phyloP scores from a whole-genome alignment of 257 asterid genomes.

The Solanum pennellii region DNA sequence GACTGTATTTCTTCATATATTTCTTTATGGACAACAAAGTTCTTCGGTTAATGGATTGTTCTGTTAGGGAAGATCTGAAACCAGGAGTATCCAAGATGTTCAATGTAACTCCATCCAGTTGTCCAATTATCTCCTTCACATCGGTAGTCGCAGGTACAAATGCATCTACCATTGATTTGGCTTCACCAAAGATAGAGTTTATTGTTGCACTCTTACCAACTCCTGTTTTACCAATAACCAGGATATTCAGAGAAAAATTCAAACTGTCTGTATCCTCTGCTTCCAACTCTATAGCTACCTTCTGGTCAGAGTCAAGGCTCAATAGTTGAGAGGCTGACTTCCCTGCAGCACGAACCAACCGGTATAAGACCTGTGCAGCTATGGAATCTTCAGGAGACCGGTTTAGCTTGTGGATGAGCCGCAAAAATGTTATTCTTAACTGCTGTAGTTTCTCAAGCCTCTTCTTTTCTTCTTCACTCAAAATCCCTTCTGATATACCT shows the following conservation, averaged over 20 bases:
- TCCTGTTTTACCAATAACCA: slow-evolving; percentile 84
- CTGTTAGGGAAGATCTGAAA: slow-evolving; percentile 34
- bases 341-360: slow-evolving; percentile 28
- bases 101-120: slow-evolving; percentile 39
- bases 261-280: slow-evolving; percentile 16
- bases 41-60: slow-evolving; percentile 39
- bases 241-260: slow-evolving; percentile 30
- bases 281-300: slow-evolving; percentile 30
- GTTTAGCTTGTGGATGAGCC: slow-evolving; percentile 37
- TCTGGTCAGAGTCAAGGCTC: slow-evolving; percentile 22
- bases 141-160: slow-evolving; percentile 52
- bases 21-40: slow-evolving; percentile 46
- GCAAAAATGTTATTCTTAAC: slow-evolving; percentile 31
- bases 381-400: slow-evolving; percentile 31
- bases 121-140: slow-evolving; percentile 44
- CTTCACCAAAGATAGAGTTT: slow-evolving; percentile 66
- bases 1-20: slow-evolving; percentile 37
- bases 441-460: slow-evolving; percentile 30
- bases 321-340: slow-evolving; percentile 12
- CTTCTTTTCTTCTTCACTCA: slow-evolving; percentile 26
- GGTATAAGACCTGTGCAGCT: slow-evolving; percentile 31
- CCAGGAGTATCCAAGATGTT: slow-evolving; percentile 87
- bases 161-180: slow-evolving; percentile 31
- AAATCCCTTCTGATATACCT: slow-evolving; percentile 12
- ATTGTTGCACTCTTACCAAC: slow-evolving; percentile 95